Evolutionary conservation across 2,329 filamentous ascomycete genomes (phyloP), one percentile per base, ranked within the genome.

Genomic region (Exophiala aquamarina): DNA sequence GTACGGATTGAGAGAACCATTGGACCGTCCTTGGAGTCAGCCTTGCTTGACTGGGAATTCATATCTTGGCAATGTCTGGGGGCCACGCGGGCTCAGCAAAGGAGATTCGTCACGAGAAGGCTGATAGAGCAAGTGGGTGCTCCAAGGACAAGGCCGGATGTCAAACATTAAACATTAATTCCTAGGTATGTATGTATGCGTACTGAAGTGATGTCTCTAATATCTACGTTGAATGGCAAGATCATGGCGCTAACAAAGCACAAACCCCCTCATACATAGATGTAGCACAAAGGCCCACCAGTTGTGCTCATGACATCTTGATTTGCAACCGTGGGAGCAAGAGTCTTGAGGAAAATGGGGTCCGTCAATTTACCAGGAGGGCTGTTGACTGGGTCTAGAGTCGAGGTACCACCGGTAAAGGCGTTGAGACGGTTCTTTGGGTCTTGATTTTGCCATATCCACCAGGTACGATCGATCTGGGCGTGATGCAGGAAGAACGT

Each of bases 261-360:
- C 17, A 8, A 9, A 10, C 9, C 21, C 34, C 32, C 13, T 54
- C 41, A 54, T 37, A 55, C 54, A 34, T 56, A 56, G 21, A 55
- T 53, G 34, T 58, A 58, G 45, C 55, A 58, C 37, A 56, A 42
- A 10, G 55, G 55, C 13, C 55, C 55, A n/a, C 40, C 50, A 9
- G 53, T 58, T 18, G 52, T 56, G 46, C 48, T 49, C 37, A 56
- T 32, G 4, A 50, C 49, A 17, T 58, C 55, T 29, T 47, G 23
- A 23, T 50, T 52, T 38, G 44, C 5, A 5, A 53, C 40, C 18
- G 40, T 34, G 19, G 20, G 17, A 3, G 40, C 41, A 34, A 55
- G 21, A 20, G 35, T 47, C 3, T 47, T 44, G 43, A 56, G n/a
- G 32, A n/a, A 42, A 37, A 56, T 49, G 17, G 44, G 44, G 18